Evolutionary conservation across 371 early-diverging fungal species (phyloP).

Genomic region (Mucor piriformis): DNA sequence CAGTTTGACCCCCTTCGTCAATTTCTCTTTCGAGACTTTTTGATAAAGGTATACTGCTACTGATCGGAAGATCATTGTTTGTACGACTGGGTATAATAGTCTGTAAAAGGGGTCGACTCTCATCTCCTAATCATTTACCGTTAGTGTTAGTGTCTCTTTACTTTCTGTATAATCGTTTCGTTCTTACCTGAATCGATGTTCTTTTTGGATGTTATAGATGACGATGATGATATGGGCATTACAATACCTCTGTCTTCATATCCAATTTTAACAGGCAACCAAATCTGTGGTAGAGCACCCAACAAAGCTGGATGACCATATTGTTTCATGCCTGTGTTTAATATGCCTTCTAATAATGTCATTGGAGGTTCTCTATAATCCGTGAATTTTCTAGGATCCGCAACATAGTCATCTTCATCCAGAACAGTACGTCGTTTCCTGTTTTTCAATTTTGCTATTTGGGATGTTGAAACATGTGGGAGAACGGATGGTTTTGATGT

Average conservation of each 20-base stretch:
- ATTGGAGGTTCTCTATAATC: conserved; percentile 77
- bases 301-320: conserved; percentile 75
- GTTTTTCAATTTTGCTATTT: neutral
- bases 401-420: conserved; percentile 74
- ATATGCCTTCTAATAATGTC: conserved; percentile 70
- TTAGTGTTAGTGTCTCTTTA: neutral
- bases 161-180: neutral
- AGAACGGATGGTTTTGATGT: neutral
- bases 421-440: conserved; percentile 47
- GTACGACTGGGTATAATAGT: conserved; percentile 18
- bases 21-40: neutral
- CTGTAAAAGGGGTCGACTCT: conserved; percentile 14
- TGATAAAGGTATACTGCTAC: conserved; percentile 1
- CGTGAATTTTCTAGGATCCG: conserved; percentile 59
- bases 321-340: conserved; percentile 75
- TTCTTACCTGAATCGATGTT: conserved; percentile 8
- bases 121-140: neutral
- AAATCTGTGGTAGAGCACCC: conserved; percentile 74
- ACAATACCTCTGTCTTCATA: conserved; percentile 6
- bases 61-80: conserved; percentile 8
- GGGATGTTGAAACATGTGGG: neutral
- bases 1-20: conserved; percentile 35
- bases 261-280: conserved; percentile 65
- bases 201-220: conserved; percentile 3
- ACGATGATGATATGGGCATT: neutral